Evolutionary conservation across 192 early-diverging fungal genomes (phyloP), one percentile per base, ranked within the genome.

Genomic region (Coemansia reversa): DNA sequence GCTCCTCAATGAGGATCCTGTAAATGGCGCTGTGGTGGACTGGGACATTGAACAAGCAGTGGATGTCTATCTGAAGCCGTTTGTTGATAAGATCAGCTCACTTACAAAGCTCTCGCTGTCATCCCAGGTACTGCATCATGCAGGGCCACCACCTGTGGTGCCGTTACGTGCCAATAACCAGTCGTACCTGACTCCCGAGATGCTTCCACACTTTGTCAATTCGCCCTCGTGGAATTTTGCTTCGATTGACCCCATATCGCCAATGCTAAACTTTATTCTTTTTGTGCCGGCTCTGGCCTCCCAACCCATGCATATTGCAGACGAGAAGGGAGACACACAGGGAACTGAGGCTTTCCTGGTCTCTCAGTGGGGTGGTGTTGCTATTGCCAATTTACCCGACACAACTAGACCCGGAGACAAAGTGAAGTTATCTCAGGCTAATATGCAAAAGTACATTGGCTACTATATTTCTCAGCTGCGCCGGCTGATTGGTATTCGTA

Each of bases 181-280:
- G 23, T 71, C 78, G 1, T 87, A 81, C 28, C 67, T 99, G 55
- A 81, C 82, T 0, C 86, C 91, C 8, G 81, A 90, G 24, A 76
- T 85, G 56, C 84, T 99, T 23, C 86, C 94, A 14, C 88, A 92
- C 72, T 97, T 99, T 82, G 87, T 96, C 58, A 97, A 97, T 74
- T 89, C 93, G 56, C 93, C 93, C 6, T 94, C 96, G 66, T 99
- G 97, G 97, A 96, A 93, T 75, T 74, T 87, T 78, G 96, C 94
- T 12, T 96, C 95, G 2, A 88, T 85, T 12, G 92, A 96, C 11
- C 88, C 92, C 0, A 84, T 84, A 1, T 75, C 86, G 22, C 91
- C 95, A 5, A 88, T 91, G 55, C 75, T 99, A 51, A 95, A 98
- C 75, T 93, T 98, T 76, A 81, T 98, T 22, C 70, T 95, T 3